A percentile compares a stretch with the other conserved stretches of the same genome.
Conservation (phyloP, 495 filamentous ascomycete genomes). For the Pyrenopolyporus hunteri region DNA sequence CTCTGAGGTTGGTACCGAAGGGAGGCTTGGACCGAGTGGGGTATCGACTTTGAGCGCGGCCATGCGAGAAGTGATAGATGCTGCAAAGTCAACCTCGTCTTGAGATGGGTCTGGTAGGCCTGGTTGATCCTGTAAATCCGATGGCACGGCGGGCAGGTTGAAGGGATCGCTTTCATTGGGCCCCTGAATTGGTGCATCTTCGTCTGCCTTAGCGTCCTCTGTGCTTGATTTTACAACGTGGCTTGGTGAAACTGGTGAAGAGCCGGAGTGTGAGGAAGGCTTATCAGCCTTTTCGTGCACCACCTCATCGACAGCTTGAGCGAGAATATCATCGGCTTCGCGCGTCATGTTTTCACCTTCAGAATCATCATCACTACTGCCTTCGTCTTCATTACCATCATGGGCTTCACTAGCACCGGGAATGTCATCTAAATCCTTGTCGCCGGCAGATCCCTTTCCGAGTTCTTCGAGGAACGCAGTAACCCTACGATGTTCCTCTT, state of each 20-base stretch:
- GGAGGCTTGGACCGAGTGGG: constrained; percentile 13
- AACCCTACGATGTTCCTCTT: constrained; percentile 36
- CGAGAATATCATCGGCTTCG: constrained; percentile 46
- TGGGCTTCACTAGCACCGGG: neutral
- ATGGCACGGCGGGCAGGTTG: constrained; percentile 47
- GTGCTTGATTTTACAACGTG: constrained; percentile 10
- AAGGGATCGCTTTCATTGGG: constrained; percentile 22
- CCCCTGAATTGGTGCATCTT: neutral
- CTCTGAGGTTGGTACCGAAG: constrained; percentile 35
- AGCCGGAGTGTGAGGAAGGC: constrained; percentile 5
- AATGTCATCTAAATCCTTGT: too few relatives aligned
- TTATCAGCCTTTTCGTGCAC: constrained; percentile 34
- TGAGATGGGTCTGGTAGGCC: constrained; percentile 1
- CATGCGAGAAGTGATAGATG: constrained; percentile 49
- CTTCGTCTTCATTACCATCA: constrained; percentile 23
- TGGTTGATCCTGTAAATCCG: constrained; percentile 37
- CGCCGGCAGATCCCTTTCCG: neutral
- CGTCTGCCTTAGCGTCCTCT: neutral
- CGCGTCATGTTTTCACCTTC: constrained; percentile 49
- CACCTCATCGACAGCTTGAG: constrained; percentile 47
- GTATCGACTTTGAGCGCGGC: constrained; percentile 47
- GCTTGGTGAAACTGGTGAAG: constrained; percentile 11
- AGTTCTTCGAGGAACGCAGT: constrained; percentile 39
- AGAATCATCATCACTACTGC: constrained; percentile 43
- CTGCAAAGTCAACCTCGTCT: constrained; percentile 43